These are phyloP conservation scores for Cryphonectria parasitica DNA, from an alignment of 2,329 filamentous ascomycete genomes.

Conservation along the genomic window DNA sequence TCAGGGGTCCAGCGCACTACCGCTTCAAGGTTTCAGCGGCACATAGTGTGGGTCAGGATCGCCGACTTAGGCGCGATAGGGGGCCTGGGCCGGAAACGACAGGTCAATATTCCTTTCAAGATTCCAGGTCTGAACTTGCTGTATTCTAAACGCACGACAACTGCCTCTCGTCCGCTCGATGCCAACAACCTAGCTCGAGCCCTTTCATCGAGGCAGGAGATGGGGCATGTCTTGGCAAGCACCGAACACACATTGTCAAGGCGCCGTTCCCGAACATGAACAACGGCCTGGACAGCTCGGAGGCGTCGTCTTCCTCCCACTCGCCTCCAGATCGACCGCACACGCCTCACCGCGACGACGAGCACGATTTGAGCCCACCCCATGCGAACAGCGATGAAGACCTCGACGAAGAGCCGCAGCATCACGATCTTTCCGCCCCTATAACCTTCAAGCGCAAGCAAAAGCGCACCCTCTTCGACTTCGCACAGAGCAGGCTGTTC, in stretches of 20 bases:
- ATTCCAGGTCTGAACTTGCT: neutral
- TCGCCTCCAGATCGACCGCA: constrained; percentile 38
- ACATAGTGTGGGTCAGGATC: neutral
- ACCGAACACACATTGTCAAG: constrained; percentile 18
- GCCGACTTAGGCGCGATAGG: neutral
- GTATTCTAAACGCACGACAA: neutral
- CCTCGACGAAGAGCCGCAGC: constrained; percentile 61
- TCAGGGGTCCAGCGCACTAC: constrained; percentile 4
- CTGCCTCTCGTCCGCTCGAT: neutral
- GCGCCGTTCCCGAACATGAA: constrained; percentile 30
- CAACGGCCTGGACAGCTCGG: constrained; percentile 25
- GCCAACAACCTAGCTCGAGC: constrained; percentile 14
- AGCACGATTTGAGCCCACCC: constrained; percentile 44
- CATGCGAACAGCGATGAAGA: constrained; percentile 42
- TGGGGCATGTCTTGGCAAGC: constrained; percentile 21
- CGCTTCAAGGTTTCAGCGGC: neutral
- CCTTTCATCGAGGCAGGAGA: constrained; percentile 23
- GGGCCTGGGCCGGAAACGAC: neutral
- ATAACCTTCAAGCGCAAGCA: constrained; percentile 75
- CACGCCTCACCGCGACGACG: constrained; percentile 49
- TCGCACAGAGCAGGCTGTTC: constrained; percentile 52
- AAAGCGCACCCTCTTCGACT: constrained; percentile 47
- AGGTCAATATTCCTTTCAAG: neutral
- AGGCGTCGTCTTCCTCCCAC: constrained; percentile 37
- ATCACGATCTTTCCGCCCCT: constrained; percentile 51